Evolutionary conservation across 2,329 filamentous ascomycete species (phyloP).

Genomic region (Phyllosticta citrichinensis): DNA sequence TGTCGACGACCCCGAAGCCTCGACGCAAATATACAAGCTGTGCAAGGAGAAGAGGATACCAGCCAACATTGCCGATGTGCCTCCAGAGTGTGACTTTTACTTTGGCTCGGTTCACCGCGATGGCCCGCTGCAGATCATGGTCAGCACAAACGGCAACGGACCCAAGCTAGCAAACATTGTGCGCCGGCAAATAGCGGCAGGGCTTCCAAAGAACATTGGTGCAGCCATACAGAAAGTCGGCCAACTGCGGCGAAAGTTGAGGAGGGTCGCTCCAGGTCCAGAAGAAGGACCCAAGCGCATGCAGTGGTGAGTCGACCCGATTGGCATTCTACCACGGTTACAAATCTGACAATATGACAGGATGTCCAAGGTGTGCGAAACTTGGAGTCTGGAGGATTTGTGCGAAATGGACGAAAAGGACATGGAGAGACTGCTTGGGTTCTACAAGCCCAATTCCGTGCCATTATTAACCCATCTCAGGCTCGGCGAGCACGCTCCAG

Average conservation of each 20-base stretch:
- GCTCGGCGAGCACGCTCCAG: slow-evolving; percentile 28
- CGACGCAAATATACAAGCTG: slow-evolving; percentile 80
- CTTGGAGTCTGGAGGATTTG: slow-evolving; percentile 75
- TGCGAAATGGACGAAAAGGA: slow-evolving; percentile 69
- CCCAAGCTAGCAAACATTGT: slow-evolving; percentile 84
- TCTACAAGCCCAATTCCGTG: slow-evolving; percentile 47
- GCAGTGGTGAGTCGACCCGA: slow-evolving; percentile 54
- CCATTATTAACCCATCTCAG: slow-evolving; percentile 35
- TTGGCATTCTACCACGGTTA: background rate
- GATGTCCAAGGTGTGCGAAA: slow-evolving; percentile 89
- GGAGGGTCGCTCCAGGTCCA: slow-evolving; percentile 60
- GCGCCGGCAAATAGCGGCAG: slow-evolving; percentile 66
- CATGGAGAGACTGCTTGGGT: slow-evolving; percentile 73
- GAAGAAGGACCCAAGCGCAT: slow-evolving; percentile 79
- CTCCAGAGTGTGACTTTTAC: slow-evolving; percentile 95
- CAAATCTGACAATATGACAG: slow-evolving; percentile 35
- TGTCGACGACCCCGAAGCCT: slow-evolving; percentile 88
- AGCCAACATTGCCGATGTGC: slow-evolving; percentile 95
- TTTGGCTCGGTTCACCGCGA: slow-evolving; percentile 94
- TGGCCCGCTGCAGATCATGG: slow-evolving; percentile 94
- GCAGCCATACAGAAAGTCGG: slow-evolving; percentile 81
- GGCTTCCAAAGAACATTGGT: slow-evolving; percentile 69
- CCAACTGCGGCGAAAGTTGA: slow-evolving; percentile 64
- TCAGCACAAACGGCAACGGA: slow-evolving; percentile 95
- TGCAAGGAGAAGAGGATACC: slow-evolving; percentile 78